Base-by-base conservation (phyloP, 331 rosid genomes). In the Pyrus hybrid region DNA sequence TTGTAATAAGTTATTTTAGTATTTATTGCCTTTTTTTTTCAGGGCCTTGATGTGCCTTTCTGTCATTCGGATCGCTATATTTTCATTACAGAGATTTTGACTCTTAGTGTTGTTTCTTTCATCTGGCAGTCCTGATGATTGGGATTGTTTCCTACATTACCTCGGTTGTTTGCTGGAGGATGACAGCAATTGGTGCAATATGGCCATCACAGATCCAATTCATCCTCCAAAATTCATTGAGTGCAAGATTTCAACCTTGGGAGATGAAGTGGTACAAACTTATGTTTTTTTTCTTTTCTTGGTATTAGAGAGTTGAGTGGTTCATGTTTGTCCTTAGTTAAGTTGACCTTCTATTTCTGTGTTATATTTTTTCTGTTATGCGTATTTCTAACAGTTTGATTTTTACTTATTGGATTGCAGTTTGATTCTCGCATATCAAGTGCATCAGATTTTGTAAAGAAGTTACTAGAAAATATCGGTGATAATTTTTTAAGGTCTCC, bases 51-150 rank as follows among this genome's bases (percentile, higher is more conserved):
- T 53, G 54, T 57, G 60, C 16, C 28, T 53, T 80, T 21, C 6
- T 57, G 37, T 62, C 65, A 45, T 76, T 71, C 51, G 28, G 49
- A 25, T 45, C 56, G 3, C 45, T 58, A 12, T 21, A 32, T 63
- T 30, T 37, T 7, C 68, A 60, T 20, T 37, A 18, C 28, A 73
- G 67, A 22, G 56, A 58, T 72, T 76, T 77, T 67, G 71, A 70
- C 63, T 56, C 33, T 70, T 90, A 70, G 85, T 75, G 25, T 62
- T 80, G 76, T 78, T 75, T 78, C 76, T 68, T 82, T 80, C 80
- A 65, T 84, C 51, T 87, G 90, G 88, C 97, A 95, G 99, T 84
- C 96, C 97, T 80, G 97, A 95, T 83, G 99, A 95, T 79, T 95
- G 99, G 99, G 89, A 90, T 80, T 81, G 90, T 83, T 90, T 92